Evolutionary conservation across 139 green algal species (phyloP).

Genomic region (Mesostigma viride): DNA sequence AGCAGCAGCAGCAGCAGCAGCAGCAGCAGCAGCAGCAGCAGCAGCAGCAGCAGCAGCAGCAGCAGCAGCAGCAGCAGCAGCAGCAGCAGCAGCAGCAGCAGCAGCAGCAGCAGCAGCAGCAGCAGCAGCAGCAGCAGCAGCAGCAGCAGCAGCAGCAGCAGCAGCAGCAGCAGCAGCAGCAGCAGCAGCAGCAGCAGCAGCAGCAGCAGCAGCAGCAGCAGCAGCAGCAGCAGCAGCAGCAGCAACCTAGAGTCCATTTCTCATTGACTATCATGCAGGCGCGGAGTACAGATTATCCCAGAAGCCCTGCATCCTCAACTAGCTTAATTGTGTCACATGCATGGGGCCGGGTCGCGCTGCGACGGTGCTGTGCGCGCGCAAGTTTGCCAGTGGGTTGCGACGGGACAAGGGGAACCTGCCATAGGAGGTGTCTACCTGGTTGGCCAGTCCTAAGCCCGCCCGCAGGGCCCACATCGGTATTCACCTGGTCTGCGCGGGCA

Average conservation of each 20-base stretch:
- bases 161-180: neutral
- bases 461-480: too few species aligned
- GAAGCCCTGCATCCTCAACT: too few species aligned
- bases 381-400: too few species aligned
- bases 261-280: too few species aligned
- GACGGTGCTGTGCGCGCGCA: too few species aligned
- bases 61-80: neutral
- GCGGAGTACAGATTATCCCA: too few species aligned
- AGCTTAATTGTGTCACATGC: too few species aligned
- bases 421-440: too few species aligned
- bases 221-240: neutral
- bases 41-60: neutral
- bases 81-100: neutral
- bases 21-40: neutral
- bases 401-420: too few species aligned
- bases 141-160: neutral
- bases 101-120: neutral
- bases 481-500: too few species aligned
- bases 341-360: too few species aligned
- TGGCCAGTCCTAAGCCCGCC: too few species aligned
- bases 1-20: neutral
- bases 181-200: neutral
- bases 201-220: neutral
- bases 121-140: neutral
- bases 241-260: neutral